Percentiles rank a stretch among this genome's conserved stretches.
These are phyloP conservation scores for Posidonia oceanica DNA, from an alignment of 116 monocot genomes.

Conservation along the genomic window DNA sequence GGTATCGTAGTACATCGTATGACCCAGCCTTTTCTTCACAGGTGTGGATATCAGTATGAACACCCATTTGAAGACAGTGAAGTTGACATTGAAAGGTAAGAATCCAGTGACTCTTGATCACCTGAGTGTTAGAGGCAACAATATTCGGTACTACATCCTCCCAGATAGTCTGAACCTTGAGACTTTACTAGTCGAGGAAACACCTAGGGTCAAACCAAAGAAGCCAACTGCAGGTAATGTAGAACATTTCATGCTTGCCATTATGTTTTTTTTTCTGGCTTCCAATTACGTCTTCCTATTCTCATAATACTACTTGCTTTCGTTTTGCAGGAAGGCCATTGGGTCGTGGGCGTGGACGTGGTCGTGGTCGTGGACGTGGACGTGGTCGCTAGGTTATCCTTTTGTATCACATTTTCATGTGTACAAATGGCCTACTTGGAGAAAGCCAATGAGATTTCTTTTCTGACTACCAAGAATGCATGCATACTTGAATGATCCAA, in stretches of 20 bases:
- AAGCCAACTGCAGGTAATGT: constrained; percentile 79
- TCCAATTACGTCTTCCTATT: neutral
- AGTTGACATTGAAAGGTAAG: constrained; percentile 87
- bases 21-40: constrained; percentile 8
- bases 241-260: neutral
- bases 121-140: constrained; percentile 91
- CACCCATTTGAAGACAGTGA: constrained; percentile 93
- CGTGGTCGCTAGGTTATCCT: constrained; percentile 8
- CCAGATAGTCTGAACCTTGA: constrained; percentile 98
- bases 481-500: neutral
- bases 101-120: constrained; percentile 91
- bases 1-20: neutral
- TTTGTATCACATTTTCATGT: neutral
- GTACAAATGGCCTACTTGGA: constrained; percentile 3
- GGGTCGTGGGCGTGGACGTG: constrained; percentile 84
- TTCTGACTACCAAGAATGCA: neutral
- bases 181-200: constrained; percentile 91
- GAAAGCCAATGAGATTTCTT: constrained; percentile 1
- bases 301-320: neutral
- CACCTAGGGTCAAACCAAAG: constrained; percentile 91
- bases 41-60: constrained; percentile 99
- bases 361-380: constrained; percentile 23
- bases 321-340: constrained; percentile 48
- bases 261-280: neutral
- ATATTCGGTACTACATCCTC: constrained; percentile 90